Percentiles rank a stretch among this genome's conserved stretches.
Evolutionary conservation across 2,329 filamentous ascomycete species (phyloP).

Genomic region (Neopestalotiopsis sp.): DNA sequence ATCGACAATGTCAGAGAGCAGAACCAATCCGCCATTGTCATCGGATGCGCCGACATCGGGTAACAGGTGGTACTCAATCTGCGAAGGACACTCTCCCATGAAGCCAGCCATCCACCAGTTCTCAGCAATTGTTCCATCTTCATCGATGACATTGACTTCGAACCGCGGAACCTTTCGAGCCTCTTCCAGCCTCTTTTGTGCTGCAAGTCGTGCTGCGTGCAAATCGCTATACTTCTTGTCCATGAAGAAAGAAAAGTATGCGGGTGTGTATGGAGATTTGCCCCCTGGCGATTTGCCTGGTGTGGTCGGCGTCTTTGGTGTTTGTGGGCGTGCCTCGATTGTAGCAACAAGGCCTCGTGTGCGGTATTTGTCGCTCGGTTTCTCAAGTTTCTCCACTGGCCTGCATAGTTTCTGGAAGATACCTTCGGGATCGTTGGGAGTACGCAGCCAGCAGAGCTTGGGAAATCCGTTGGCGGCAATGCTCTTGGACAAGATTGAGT

Average conservation of each 20-base stretch:
- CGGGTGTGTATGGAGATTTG: not conserved
- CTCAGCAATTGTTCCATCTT: conserved; percentile 55
- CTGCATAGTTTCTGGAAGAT: conserved; percentile 72
- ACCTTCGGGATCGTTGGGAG: conserved; percentile 73
- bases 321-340: conserved; percentile 26
- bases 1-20: conserved; percentile 54
- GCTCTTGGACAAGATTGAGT: conserved; percentile 66
- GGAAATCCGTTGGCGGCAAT: conserved; percentile 70
- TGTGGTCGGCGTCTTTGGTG: conserved; percentile 40
- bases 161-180: conserved; percentile 60
- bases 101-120: conserved; percentile 63
- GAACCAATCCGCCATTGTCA: conserved; percentile 60
- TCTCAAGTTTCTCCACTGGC: conserved; percentile 60
- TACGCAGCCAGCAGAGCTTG: conserved; percentile 60
- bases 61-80: conserved; percentile 63
- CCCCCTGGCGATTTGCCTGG: conserved; percentile 30
- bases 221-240: conserved; percentile 49
- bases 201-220: conserved; percentile 60
- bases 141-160: conserved; percentile 61
- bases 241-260: not conserved
- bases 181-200: conserved; percentile 68
- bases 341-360: conserved; percentile 33
- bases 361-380: conserved; percentile 54
- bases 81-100: conserved; percentile 63
- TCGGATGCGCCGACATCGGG: conserved; percentile 63